These are phyloP conservation scores for Akanthomyces lecanii DNA, from an alignment of 2,329 filamentous ascomycete species.

Conservation along the genomic window DNA sequence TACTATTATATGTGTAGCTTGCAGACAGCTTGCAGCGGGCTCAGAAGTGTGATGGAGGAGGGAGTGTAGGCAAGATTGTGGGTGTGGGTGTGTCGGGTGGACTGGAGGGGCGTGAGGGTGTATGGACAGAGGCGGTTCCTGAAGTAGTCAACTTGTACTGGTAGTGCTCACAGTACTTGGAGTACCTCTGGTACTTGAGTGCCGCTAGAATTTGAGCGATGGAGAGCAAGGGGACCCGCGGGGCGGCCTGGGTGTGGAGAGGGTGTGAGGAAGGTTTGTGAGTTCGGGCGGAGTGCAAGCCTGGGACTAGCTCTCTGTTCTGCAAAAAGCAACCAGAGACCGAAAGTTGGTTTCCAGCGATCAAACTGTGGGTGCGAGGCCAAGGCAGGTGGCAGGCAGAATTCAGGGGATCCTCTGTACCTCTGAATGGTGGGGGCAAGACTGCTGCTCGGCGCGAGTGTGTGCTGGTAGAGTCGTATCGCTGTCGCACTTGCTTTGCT, in stretches of 20 bases:
- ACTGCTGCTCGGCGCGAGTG: background rate
- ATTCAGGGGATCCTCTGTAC: conserved; percentile 3
- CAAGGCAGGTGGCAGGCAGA: background rate
- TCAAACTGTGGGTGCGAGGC: conserved; percentile 10
- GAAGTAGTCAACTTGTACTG: conserved; percentile 7
- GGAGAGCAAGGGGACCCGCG: background rate
- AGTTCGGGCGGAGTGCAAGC: background rate
- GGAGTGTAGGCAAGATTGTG: background rate
- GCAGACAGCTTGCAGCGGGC: background rate
- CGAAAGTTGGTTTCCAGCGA: conserved; percentile 3
- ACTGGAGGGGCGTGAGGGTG: background rate
- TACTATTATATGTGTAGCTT: conserved; percentile 9
- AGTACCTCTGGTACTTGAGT: background rate
- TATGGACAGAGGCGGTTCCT: conserved; percentile 2
- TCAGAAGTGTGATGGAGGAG: background rate
- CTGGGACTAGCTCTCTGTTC: background rate
- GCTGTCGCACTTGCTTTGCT: background rate
- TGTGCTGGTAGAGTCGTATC: conserved; percentile 7
- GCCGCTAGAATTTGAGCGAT: background rate
- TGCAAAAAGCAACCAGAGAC: background rate
- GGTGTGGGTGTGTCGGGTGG: background rate
- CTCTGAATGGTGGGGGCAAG: background rate
- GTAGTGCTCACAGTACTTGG: background rate
- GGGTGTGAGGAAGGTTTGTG: background rate
- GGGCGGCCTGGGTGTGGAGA: background rate